Conservation (phyloP, 495 filamentous ascomycete species). For the Penicillium ochrochloron region DNA sequence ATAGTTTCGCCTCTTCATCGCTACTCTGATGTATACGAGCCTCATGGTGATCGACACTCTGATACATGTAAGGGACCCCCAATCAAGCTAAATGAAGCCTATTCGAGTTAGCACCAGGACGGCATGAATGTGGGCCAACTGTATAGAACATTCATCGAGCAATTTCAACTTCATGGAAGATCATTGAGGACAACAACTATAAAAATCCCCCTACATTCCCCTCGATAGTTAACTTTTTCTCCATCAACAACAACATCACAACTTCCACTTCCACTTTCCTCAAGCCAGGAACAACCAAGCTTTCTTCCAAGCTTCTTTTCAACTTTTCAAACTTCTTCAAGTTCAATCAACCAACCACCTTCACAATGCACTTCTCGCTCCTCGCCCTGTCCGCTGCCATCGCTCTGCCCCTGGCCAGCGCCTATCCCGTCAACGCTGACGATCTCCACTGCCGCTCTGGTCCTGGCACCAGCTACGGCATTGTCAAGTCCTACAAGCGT, state of each 20-base stretch:
- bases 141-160: not conserved
- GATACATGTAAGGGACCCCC: not conserved
- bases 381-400: conserved; percentile 16
- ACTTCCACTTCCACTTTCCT: not conserved
- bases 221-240: not conserved
- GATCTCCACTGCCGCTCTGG: conserved; percentile 25
- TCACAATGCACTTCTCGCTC: conserved; percentile 18
- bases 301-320: not conserved
- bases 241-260: conserved; percentile 1
- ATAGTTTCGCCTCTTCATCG: conserved; percentile 3
- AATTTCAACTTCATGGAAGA: not conserved
- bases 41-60: not conserved
- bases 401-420: not conserved
- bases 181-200: not conserved
- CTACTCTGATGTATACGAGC: not conserved
- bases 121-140: not conserved
- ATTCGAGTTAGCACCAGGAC: not conserved
- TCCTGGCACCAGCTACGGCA: conserved; percentile 22
- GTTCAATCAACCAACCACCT: not conserved
- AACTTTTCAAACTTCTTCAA: not conserved
- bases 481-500: conserved; percentile 24
- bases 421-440: conserved; percentile 13
- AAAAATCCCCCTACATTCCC: conserved; percentile 1
- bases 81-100: conserved; percentile 8
- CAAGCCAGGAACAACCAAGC: not conserved